Percentiles rank a stretch among this genome's conserved stretches.
These are phyloP conservation scores for Tympanopsis confertula DNA, from an alignment of 2,329 filamentous ascomycete genomes.

Conservation along the genomic window DNA sequence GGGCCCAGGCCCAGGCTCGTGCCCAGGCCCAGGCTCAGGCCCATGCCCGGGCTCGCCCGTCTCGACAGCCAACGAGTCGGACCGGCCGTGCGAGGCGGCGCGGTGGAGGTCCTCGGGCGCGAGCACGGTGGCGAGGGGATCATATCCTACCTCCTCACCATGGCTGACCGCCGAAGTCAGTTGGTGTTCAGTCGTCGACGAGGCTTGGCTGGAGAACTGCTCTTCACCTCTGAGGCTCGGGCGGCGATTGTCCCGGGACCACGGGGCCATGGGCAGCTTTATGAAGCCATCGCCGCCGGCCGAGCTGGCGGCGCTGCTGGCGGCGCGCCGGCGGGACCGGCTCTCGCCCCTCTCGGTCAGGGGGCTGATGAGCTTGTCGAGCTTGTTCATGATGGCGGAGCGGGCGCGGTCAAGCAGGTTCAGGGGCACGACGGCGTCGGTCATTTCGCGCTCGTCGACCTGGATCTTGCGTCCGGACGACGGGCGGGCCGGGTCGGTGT, in stretches of 20 bases:
- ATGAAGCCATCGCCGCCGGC: conserved; percentile 38
- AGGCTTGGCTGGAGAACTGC: conserved; percentile 24
- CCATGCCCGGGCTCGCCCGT: background rate
- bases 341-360: conserved; percentile 45
- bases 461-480: conserved; percentile 77
- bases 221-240: conserved; percentile 48
- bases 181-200: background rate
- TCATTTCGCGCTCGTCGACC: conserved; percentile 82
- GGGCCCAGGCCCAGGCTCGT: no score
- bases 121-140: background rate
- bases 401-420: conserved; percentile 76
- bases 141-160: background rate
- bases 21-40: no score
- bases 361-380: conserved; percentile 52
- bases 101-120: background rate
- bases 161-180: background rate
- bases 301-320: conserved; percentile 55
- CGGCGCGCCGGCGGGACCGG: conserved; percentile 38
- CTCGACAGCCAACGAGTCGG: background rate
- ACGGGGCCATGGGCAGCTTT: conserved; percentile 7
- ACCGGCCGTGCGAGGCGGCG: background rate
- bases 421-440: conserved; percentile 78
- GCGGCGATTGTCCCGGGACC: conserved; percentile 27
- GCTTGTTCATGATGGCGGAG: conserved; percentile 61
- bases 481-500: conserved; percentile 73